Conservation (phyloP, 2,329 filamentous ascomycete genomes). For the Monosporascus sp. region DNA sequence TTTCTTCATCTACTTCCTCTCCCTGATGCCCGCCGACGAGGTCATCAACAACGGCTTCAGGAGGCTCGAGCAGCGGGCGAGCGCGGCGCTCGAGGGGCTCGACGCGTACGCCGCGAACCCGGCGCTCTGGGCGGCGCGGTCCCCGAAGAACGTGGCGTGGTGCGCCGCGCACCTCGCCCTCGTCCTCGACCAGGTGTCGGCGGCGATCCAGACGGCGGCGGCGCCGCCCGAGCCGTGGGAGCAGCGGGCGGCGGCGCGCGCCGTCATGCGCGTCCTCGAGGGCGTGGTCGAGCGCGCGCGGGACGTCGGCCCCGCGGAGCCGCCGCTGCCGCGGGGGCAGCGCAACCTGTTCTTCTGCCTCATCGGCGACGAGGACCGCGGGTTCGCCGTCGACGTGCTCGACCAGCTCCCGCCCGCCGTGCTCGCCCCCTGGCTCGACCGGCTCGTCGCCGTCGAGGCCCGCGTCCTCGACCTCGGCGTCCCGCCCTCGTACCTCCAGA, state of each 20-base stretch:
- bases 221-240: slow-evolving; percentile 33
- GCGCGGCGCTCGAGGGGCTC: slow-evolving; percentile 41
- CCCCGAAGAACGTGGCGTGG: slow-evolving; percentile 41
- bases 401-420: slow-evolving; percentile 13
- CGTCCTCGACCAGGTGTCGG: slow-evolving; percentile 37
- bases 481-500: slow-evolving; percentile 22
- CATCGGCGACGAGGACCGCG: slow-evolving; percentile 37
- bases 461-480: slow-evolving; percentile 18
- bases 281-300: slow-evolving; percentile 36
- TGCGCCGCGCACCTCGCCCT: slow-evolving; percentile 42
- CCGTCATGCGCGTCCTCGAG: slow-evolving; percentile 43
- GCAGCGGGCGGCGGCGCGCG: slow-evolving; percentile 39
- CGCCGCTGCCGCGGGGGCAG: slow-evolving; percentile 19
- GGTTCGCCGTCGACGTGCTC: slow-evolving; percentile 43
- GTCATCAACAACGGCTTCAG: slow-evolving; percentile 42
- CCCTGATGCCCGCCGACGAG: slow-evolving; percentile 38
- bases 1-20: slow-evolving; percentile 49
- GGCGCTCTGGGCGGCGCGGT: slow-evolving; percentile 3
- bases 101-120: slow-evolving; percentile 24
- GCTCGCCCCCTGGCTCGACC: slow-evolving; percentile 16
- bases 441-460: slow-evolving; percentile 29
- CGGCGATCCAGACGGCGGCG: slow-evolving; percentile 34
- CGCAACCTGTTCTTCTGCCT: slow-evolving; percentile 45
- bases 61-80: slow-evolving; percentile 41
- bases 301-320: slow-evolving; percentile 27